These are phyloP conservation scores for Aspergillus fructus DNA, from an alignment of 2,329 filamentous ascomycete species.

Conservation along the genomic window DNA sequence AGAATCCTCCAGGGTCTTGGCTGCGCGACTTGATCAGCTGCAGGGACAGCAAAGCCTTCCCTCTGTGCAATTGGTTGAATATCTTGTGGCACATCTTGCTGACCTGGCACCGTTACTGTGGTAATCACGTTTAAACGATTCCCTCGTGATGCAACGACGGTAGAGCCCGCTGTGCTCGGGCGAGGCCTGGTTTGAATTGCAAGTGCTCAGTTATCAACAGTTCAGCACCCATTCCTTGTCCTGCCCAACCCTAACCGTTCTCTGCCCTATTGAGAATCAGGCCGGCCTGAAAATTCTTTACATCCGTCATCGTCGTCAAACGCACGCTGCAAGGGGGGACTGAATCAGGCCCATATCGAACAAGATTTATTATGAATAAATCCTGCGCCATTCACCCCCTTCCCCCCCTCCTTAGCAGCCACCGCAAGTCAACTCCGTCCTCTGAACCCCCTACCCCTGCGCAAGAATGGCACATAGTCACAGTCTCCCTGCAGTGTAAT, in stretches of 20 bases:
- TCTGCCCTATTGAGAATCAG: background rate
- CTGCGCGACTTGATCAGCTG: background rate
- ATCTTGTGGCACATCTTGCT: background rate
- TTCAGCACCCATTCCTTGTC: no score
- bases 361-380: background rate
- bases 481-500: constrained; percentile 2
- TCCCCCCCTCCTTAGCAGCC: background rate
- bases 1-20: no score
- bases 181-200: background rate
- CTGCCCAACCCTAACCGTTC: background rate
- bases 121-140: background rate
- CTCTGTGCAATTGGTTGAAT: background rate
- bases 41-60: background rate
- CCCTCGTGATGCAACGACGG: background rate
- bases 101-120: background rate
- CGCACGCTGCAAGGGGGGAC: constrained; percentile 7
- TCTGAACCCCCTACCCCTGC: background rate
- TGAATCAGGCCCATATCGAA: background rate
- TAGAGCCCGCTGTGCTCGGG: background rate
- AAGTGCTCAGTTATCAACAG: no score
- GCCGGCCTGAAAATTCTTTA: background rate
- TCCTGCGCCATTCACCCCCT: background rate
- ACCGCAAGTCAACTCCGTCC: background rate
- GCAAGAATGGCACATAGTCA: background rate
- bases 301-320: background rate